Evolutionary conservation across 1,284 basidiomycete genomes (phyloP).

Genomic region (Ustilago shanxiensis): DNA sequence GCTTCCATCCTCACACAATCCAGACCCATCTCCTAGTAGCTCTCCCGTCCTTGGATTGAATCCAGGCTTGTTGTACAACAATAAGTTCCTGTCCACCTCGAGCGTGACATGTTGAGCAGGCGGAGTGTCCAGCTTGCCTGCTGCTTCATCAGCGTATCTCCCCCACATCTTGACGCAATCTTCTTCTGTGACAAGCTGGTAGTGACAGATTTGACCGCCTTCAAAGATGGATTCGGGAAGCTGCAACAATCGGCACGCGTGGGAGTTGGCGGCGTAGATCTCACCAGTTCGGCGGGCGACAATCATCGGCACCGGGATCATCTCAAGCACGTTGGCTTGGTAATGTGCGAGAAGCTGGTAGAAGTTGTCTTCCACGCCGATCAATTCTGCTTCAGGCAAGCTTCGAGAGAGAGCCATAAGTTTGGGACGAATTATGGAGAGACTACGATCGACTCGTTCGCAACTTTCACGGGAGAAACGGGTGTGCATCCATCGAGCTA

Average conservation of each 20-base stretch:
- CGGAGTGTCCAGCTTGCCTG: conserved; percentile 13
- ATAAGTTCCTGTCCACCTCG: conserved; percentile 40
- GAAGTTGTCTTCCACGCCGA: conserved; percentile 43
- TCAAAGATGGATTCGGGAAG: conserved; percentile 40
- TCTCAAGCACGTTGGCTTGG: conserved; percentile 44
- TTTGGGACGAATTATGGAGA: conserved; percentile 36
- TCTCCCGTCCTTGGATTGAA: conserved; percentile 46
- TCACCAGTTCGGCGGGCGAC: conserved; percentile 44
- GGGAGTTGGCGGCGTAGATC: conserved; percentile 50
- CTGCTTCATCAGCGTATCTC: conserved; percentile 28
- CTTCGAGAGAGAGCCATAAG: conserved; percentile 40
- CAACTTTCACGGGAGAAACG: conserved; percentile 35
- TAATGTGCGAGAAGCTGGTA: conserved; percentile 39
- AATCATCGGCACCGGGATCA: conserved; percentile 40
- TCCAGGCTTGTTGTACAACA: conserved; percentile 41
- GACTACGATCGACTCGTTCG: conserved; percentile 40
- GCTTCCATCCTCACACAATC: conserved; percentile 28
- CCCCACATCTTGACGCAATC: conserved; percentile 45
- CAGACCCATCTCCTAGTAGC: conserved; percentile 25
- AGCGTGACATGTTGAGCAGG: conserved; percentile 22
- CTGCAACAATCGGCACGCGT: conserved; percentile 31
- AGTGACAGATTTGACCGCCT: conserved; percentile 49
- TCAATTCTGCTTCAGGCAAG: conserved; percentile 43
- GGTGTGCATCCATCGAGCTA: conserved; percentile 53
- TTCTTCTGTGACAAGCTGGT: conserved; percentile 38